phyloP scores from a whole-genome alignment of 768 basidiomycete genomes.

The Mycena indigotica region DNA sequence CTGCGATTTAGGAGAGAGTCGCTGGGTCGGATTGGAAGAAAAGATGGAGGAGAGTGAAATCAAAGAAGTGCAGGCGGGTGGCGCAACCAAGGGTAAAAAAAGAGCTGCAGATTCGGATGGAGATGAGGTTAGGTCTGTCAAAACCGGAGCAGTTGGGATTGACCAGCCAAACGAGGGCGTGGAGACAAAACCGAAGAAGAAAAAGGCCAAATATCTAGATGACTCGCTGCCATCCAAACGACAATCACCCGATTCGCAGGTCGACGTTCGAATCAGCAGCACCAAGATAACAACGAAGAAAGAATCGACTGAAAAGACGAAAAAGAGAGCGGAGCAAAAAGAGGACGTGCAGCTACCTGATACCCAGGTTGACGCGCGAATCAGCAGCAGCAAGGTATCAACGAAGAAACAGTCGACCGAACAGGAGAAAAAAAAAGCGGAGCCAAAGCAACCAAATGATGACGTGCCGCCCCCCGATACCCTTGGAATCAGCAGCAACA shows the following conservation, averaged over 20 bases:
- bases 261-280: too few species aligned
- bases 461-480: too few species aligned
- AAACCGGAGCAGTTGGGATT: constrained; percentile 25
- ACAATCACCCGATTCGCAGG: too few species aligned
- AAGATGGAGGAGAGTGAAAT: constrained; percentile 28
- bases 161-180: constrained; percentile 28
- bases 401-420: constrained; percentile 1
- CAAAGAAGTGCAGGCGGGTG: constrained; percentile 25
- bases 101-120: constrained; percentile 40
- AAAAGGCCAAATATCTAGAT: constrained; percentile 24
- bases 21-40: constrained; percentile 56
- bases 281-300: too few species aligned
- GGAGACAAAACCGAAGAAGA: constrained; percentile 40
- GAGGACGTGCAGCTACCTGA: constrained; percentile 7
- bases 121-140: too few species aligned
- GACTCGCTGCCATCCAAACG: constrained; percentile 20
- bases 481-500: constrained; percentile 4
- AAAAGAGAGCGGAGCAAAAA: constrained; percentile 15
- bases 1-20: constrained; percentile 66
- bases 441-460: not conserved
- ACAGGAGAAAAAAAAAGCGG: constrained; percentile 10
- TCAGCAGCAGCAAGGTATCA: not conserved
- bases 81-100: constrained; percentile 35
- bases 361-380: not conserved
- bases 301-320: constrained; percentile 1